Evolutionary conservation across 257 asterid genomes (phyloP), one percentile per base, ranked within the genome.

Genomic region (Phtheirospermum japonicum): DNA sequence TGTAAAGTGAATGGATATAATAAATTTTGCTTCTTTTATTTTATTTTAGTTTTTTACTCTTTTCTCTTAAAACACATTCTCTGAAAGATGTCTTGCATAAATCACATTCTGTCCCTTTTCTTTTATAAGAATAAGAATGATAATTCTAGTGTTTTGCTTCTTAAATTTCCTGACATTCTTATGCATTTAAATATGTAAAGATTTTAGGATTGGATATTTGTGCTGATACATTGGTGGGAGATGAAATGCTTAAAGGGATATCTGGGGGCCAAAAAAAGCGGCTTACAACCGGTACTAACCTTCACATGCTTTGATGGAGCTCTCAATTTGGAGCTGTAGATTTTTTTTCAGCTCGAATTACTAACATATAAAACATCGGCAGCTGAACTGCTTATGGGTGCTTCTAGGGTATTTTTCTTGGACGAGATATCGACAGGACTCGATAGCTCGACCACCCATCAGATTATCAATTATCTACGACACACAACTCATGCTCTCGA

Each of bases 221-320:
- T 74, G 97, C 95, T 30, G 88, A 88, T 77, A 86, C 97, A 65
- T 50, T 86, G 75, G 95, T 92, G 60, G 98, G 98, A 61, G 96
- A 92, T 70, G 97, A 84, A 77, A 88, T 92, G 95, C 80, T 83
- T 57, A 78, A 88, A 77, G 98, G 98, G 50, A 88, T 92, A 70
- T 92, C 98, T 9, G 98, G 98, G 61, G 98, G 98, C 64, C 98
- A 92, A 68, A 82, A 79, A 65, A 92, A 89, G 82, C 77, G 98
- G 39, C 93, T 92, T 3, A 92, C 97, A 1, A 80, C 97, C 2
- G 98, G 98, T 91, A 76, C 52, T 52, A 69, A 34, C 59, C 48
- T 66, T 64, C 34, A 39, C 43, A 64, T 67, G 68, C 57, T 71
- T 51, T 70, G 31, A 70, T 70, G 70, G 58, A 46, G 63, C 68